These are phyloP conservation scores for Phytophthora crassamura DNA, from an alignment of 352 stramenopile species.

Conservation along the genomic window DNA sequence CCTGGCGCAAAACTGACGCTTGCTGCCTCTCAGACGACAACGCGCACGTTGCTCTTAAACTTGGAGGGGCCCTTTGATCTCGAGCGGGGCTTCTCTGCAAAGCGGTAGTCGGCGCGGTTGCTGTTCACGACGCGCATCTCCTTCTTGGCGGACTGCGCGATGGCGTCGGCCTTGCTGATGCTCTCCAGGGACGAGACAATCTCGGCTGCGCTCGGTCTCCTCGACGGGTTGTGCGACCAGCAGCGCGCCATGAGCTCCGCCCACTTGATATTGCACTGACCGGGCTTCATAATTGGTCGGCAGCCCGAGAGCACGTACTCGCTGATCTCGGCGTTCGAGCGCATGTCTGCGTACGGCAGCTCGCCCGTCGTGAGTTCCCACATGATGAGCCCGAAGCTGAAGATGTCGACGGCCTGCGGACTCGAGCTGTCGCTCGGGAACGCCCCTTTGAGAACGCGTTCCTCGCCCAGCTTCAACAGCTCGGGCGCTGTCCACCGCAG, in stretches of 20 bases:
- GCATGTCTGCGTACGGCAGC: conserved; percentile 72
- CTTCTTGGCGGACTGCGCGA: conserved; percentile 72
- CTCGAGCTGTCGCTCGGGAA: conserved; percentile 53
- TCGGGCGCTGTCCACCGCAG: conserved; percentile 84
- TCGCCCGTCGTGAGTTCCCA: conserved; percentile 90
- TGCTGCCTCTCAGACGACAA: conserved; percentile 35
- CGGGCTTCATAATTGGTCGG: conserved; percentile 78
- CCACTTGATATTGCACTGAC: conserved; percentile 85
- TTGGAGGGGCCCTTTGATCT: conserved; percentile 55
- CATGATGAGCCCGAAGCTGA: conserved; percentile 89
- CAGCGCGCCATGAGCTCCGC: conserved; percentile 84
- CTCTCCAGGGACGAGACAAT: conserved; percentile 84
- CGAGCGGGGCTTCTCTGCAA: conserved; percentile 60
- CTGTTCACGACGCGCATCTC: conserved; percentile 76
- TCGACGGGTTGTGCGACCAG: conserved; percentile 80
- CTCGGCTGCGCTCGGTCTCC: conserved; percentile 77
- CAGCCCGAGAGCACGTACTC: conserved; percentile 79
- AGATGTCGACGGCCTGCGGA: conserved; percentile 87
- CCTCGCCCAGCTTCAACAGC: conserved; percentile 80
- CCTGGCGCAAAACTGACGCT: conserved; percentile 2
- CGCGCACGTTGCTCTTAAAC: conserved; percentile 77
- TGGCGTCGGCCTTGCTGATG: conserved; percentile 75
- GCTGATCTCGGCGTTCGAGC: conserved; percentile 75
- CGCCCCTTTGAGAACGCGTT: conserved; percentile 68
- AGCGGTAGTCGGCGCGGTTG: conserved; percentile 84